Conservation (phyloP, 176 grass and related monocot species). For the Avena atlantica region DNA sequence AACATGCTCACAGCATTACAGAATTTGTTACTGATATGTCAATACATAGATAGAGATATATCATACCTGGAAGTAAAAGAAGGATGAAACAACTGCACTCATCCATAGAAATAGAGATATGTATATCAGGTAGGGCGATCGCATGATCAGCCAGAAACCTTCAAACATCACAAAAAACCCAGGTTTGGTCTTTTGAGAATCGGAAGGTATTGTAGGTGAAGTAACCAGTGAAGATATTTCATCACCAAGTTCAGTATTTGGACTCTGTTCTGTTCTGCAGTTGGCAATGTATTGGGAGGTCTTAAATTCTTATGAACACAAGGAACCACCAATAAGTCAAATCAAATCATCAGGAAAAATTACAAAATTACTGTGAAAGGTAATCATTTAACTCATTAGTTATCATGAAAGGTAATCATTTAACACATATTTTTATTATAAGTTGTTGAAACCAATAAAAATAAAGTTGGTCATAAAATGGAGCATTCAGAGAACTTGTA, state of each 20-base stretch:
- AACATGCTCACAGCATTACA: background rate
- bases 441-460: background rate
- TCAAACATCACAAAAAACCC: slow-evolving; percentile 79
- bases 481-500: background rate
- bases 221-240: slow-evolving; percentile 72
- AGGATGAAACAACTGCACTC: slow-evolving; percentile 81
- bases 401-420: background rate
- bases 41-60: slow-evolving; percentile 29
- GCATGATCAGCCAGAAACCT: slow-evolving; percentile 83
- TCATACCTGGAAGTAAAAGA: slow-evolving; percentile 92
- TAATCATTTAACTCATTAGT: background rate
- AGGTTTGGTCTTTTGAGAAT: slow-evolving; percentile 50
- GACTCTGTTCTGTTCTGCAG: slow-evolving; percentile 43
- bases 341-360: slow-evolving; percentile 25
- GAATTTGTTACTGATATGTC: background rate
- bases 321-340: background rate
- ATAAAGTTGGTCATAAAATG: background rate
- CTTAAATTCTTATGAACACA: background rate
- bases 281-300: slow-evolving; percentile 22
- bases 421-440: background rate
- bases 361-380: background rate
- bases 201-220: slow-evolving; percentile 52
- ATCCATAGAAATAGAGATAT: slow-evolving; percentile 85
- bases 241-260: slow-evolving; percentile 43
- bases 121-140: slow-evolving; percentile 73